phyloP scores from a whole-genome alignment of 805 yeast species.

The Candida fluviatilis region DNA sequence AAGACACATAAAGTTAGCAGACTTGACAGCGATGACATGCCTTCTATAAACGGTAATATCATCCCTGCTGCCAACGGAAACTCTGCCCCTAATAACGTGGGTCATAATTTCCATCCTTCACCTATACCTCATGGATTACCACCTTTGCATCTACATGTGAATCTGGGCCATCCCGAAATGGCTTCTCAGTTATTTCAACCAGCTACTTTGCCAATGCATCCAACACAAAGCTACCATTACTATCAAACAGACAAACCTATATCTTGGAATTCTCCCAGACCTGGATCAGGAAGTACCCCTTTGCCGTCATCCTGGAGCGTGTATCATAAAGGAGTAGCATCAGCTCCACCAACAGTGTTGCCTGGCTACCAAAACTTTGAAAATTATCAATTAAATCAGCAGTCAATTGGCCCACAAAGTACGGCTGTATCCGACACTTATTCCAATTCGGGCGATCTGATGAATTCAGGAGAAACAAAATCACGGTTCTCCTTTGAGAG shows the following conservation, averaged over 20 bases:
- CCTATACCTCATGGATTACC: neutral
- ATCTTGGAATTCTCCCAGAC: too few species aligned
- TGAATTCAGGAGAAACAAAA: neutral
- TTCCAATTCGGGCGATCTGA: neutral
- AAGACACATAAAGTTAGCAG: too few species aligned
- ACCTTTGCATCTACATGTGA: neutral
- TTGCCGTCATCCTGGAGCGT: too few species aligned
- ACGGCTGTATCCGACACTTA: neutral
- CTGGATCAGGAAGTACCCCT: too few species aligned
- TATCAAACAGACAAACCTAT: too few species aligned
- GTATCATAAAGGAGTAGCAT: too few species aligned
- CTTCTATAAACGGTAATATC: too few species aligned
- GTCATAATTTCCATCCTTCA: neutral
- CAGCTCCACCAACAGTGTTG: neutral
- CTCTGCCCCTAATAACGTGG: neutral
- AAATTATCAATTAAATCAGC: too few species aligned
- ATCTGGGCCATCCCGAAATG: neutral
- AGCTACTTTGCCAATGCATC: too few species aligned
- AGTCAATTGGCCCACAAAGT: neutral
- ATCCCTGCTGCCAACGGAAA: neutral
- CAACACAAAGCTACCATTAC: too few species aligned
- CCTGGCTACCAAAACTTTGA: neutral
- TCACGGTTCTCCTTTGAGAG: neutral
- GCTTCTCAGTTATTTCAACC: too few species aligned
- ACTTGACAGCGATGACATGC: too few species aligned